phyloP scores from a whole-genome alignment of 2,329 filamentous ascomycete genomes.

The Pleoardoris graminearum region DNA sequence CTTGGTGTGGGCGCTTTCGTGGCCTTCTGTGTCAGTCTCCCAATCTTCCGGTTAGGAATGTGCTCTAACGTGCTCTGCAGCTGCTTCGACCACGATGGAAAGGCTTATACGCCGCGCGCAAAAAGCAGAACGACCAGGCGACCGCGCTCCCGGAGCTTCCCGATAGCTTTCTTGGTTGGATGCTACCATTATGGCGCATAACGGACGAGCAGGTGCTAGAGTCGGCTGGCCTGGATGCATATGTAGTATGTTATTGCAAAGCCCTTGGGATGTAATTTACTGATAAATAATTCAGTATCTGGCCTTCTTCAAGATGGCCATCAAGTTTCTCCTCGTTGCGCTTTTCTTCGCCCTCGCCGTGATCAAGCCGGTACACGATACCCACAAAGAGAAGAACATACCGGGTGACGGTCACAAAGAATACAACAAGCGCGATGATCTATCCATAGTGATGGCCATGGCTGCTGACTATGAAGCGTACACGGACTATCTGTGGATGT shows the following conservation, averaged over 20 bases:
- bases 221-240: constrained; percentile 91
- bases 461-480: constrained; percentile 45
- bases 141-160: constrained; percentile 75
- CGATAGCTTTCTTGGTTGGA: constrained; percentile 89
- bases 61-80: constrained; percentile 52
- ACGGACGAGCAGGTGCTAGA: constrained; percentile 87
- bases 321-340: constrained; percentile 77
- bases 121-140: constrained; percentile 70
- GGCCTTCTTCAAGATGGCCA: constrained; percentile 93
- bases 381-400: constrained; percentile 52
- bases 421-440: constrained; percentile 20
- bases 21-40: constrained; percentile 69
- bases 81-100: constrained; percentile 89
- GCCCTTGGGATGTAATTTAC: neutral
- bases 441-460: constrained; percentile 26
- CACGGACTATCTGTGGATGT: constrained; percentile 80
- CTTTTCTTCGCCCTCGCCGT: constrained; percentile 80
- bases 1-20: constrained; percentile 73
- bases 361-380: constrained; percentile 82
- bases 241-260: constrained; percentile 66
- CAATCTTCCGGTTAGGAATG: constrained; percentile 2
- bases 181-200: constrained; percentile 79
- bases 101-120: constrained; percentile 84
- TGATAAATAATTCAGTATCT: constrained; percentile 64
- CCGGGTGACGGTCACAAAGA: constrained; percentile 17